A percentile compares a stretch with the other conserved stretches of the same genome.
Evolutionary conservation across 495 filamentous ascomycete species (phyloP).

Genomic region (Aspergillus indologenus): DNA sequence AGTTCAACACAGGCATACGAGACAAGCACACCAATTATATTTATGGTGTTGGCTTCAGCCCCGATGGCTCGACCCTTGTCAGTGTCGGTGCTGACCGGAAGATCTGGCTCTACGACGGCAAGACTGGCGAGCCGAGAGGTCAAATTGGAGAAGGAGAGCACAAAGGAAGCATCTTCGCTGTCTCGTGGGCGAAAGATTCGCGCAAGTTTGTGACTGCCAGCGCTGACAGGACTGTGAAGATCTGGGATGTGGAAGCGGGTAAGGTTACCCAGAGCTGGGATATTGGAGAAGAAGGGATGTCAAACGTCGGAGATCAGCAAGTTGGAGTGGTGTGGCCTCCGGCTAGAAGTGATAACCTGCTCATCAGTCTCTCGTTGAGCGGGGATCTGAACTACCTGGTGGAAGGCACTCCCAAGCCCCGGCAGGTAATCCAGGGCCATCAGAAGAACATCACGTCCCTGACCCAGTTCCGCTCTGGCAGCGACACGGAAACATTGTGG

Average conservation of each 20-base stretch:
- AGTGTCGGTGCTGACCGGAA: conserved; percentile 85
- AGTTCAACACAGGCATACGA: conserved; percentile 74
- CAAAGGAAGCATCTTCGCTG: conserved; percentile 86
- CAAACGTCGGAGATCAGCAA: conserved; percentile 80
- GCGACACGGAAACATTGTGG: conserved; percentile 57
- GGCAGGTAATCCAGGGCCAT: conserved; percentile 79
- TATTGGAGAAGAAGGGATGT: conserved; percentile 74
- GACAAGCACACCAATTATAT: conserved; percentile 85
- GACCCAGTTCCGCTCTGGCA: conserved; percentile 44
- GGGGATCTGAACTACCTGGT: conserved; percentile 89
- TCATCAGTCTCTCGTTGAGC: conserved; percentile 83
- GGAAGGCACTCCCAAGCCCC: conserved; percentile 63
- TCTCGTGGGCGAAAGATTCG: conserved; percentile 88
- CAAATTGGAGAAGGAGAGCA: conserved; percentile 81
- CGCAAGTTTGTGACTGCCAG: conserved; percentile 86
- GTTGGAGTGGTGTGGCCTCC: conserved; percentile 92
- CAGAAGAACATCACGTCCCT: conserved; percentile 88
- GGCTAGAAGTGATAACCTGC: conserved; percentile 75
- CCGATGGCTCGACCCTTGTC: conserved; percentile 78
- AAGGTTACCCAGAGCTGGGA: conserved; percentile 77
- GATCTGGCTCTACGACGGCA: conserved; percentile 94
- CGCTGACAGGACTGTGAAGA: conserved; percentile 81
- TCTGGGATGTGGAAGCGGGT: conserved; percentile 71
- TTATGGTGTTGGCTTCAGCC: conserved; percentile 83
- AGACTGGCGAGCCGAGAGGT: conserved; percentile 77